These are phyloP conservation scores for Aurantiochytrium sp. DNA, from an alignment of 108 stramenopile genomes.

Conservation along the genomic window DNA sequence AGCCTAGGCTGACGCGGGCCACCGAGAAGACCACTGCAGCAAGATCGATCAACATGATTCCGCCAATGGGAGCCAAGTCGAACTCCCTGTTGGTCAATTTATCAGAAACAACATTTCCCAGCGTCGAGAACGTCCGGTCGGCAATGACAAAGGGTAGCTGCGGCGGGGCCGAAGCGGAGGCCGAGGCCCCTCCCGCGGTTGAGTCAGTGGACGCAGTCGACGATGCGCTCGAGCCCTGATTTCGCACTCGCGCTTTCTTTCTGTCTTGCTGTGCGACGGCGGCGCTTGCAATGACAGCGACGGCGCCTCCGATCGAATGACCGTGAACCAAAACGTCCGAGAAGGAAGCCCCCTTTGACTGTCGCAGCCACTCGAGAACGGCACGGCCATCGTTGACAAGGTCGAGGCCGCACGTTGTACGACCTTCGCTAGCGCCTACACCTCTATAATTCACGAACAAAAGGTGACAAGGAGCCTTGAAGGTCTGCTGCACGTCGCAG, in stretches of 20 bases:
- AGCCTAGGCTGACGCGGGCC: background rate
- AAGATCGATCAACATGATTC: background rate
- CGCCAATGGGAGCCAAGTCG: background rate
- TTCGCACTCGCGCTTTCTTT: no score
- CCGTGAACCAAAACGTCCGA: background rate
- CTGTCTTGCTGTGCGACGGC: background rate
- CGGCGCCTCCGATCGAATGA: slow-evolving; percentile 1
- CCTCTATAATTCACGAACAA: background rate
- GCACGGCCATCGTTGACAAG: background rate
- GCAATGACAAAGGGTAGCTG: background rate
- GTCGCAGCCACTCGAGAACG: background rate
- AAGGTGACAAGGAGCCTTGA: background rate
- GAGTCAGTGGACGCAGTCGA: no score
- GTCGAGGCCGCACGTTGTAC: background rate
- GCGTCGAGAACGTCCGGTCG: background rate
- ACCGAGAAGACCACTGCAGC: background rate
- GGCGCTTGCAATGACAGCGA: background rate
- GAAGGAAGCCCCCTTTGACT: background rate
- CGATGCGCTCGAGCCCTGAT: no score
- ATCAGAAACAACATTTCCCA: background rate
- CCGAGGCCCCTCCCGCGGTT: background rate
- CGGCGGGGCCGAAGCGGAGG: background rate
- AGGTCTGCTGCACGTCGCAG: background rate
- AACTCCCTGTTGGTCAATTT: background rate
- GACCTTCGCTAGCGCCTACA: background rate